Evolutionary conservation across 306 rosid genomes (phyloP), one percentile per base, ranked within the genome.

Genomic region (Gastrolobium villosum): DNA sequence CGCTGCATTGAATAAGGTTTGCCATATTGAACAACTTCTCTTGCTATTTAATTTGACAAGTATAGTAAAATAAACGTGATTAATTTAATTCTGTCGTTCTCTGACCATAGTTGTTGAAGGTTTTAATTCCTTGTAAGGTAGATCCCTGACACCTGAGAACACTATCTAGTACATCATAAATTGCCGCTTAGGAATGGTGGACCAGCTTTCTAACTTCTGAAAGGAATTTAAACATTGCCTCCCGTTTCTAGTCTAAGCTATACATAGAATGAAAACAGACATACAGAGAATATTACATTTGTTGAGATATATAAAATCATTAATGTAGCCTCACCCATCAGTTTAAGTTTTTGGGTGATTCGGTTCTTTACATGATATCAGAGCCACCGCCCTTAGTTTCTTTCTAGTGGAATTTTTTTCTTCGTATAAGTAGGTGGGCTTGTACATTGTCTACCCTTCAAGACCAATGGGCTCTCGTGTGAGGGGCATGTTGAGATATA

Each of bases 1-100:
- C 8, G 97, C 99, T 65, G 99, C 99, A 50, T 83, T 96, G 72
- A 96, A 93, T 86, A 93, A 96, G 99, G 99, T 96, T 46, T 79
- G 91, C 84, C 61, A 13, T 26, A 28, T 9, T 61, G 43, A 71
- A 59, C 59, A 61, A 43, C 20, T 59, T 40, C 3, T 73, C n/a
- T 15, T 84, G 57, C 37, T 36, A 20, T n/a, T 71, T 26, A 35
- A 8, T 46, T 20, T 9, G 14, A 60, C 8, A 10, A 44, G 9
- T 53, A 7, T 14, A 35, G 13, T 53, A 13, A 5, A 52, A 3
- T 7, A 2, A 72, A 1, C 20, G 10, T 46, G 73, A 75, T 78
- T 40, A 69, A 48, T 74, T 54, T 41, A 31, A 54, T 34, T 65
- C 56, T 28, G 74, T 32, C 37, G 8, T 77, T 61, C 3, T 85